Conservation (phyloP, 2,329 filamentous ascomycete genomes). For the Colletotrichum sp. region DNA sequence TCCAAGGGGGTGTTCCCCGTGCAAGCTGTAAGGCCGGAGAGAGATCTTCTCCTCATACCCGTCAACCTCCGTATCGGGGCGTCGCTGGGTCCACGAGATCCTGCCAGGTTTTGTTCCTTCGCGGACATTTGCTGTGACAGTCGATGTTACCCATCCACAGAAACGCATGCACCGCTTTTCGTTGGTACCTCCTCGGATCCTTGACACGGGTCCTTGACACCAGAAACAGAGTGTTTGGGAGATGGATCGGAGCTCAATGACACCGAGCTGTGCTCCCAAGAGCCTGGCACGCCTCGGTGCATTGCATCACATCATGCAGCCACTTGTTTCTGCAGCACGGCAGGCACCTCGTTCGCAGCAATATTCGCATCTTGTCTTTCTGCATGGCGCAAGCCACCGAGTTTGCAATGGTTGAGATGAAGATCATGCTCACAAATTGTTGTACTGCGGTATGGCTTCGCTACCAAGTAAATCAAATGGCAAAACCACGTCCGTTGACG, state of each 20-base stretch:
- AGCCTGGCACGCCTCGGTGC: not conserved
- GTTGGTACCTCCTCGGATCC: not conserved
- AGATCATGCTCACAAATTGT: not conserved
- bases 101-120: not conserved
- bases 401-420: not conserved
- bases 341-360: not conserved
- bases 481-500: not conserved
- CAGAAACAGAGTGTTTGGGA: not conserved
- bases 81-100: not conserved
- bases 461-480: not conserved
- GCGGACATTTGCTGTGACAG: not conserved
- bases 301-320: slow-evolving; percentile 4
- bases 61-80: not conserved
- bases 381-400: not conserved
- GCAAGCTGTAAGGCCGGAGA: not conserved
- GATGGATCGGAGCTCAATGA: not conserved
- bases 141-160: not conserved
- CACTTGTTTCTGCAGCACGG: not conserved
- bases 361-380: not conserved
- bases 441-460: not conserved
- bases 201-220: not conserved
- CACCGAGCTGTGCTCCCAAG: not conserved
- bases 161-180: not conserved
- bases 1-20: not conserved
- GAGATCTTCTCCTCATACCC: not conserved